Evolutionary conservation across 2,329 filamentous ascomycete genomes (phyloP).

Genomic region (Plectosphaerella plurivora): DNA sequence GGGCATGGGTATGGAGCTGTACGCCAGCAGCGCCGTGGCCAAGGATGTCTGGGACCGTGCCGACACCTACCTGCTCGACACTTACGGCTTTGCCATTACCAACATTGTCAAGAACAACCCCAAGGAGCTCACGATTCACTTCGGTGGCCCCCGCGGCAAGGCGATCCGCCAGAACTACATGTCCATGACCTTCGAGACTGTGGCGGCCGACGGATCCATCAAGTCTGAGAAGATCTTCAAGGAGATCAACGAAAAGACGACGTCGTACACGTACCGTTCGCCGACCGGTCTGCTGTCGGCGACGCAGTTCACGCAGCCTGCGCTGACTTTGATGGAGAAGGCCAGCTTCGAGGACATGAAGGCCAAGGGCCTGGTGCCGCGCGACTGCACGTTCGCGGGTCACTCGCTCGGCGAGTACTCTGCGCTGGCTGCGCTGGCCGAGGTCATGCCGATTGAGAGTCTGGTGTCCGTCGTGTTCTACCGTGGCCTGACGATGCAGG

Average conservation of each 20-base stretch:
- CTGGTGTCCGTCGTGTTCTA: conserved; percentile 99
- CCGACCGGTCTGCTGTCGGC: conserved; percentile 92
- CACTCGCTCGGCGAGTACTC: conserved; percentile 99
- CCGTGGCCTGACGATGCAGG: conserved; percentile 97
- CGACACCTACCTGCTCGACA: conserved; percentile 97
- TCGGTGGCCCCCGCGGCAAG: conserved; percentile 93
- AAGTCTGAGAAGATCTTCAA: conserved; percentile 99
- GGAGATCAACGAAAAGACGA: conserved; percentile 87
- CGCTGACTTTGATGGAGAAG: conserved; percentile 98
- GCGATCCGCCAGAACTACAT: conserved; percentile 99
- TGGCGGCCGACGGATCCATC: conserved; percentile 82
- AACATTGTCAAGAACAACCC: conserved; percentile 99
- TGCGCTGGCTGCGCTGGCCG: conserved; percentile 88
- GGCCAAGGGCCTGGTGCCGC: conserved; percentile 89
- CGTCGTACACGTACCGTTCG: conserved; percentile 95
- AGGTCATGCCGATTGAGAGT: conserved; percentile 99
- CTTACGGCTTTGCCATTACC: conserved; percentile 96
- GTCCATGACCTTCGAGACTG: conserved; percentile 99
- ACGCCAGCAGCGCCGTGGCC: conserved; percentile 86
- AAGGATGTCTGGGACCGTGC: conserved; percentile 98
- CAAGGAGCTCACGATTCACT: conserved; percentile 97
- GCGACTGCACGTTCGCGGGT: conserved; percentile 95
- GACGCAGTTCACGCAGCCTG: conserved; percentile 97
- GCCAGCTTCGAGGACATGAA: conserved; percentile 99
- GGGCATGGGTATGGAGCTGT: conserved; percentile 99